Conservation (phyloP, 805 yeast species). For the Starmerella floricola region DNA sequence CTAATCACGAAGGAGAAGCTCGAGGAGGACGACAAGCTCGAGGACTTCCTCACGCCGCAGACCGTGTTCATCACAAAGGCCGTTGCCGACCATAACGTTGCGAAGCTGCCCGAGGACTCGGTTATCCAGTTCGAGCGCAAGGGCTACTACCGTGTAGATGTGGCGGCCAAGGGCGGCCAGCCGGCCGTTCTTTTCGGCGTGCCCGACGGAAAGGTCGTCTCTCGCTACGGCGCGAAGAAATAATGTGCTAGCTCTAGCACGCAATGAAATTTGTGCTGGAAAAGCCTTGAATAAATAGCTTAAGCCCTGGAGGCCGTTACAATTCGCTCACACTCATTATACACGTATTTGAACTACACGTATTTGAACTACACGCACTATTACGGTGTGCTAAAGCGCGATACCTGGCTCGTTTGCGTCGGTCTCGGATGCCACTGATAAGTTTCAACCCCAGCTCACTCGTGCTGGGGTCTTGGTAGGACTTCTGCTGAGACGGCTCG, state of each 20-base stretch:
- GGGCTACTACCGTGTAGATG: slow-evolving; percentile 83
- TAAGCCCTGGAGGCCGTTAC: too few species aligned
- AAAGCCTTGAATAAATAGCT: too few species aligned
- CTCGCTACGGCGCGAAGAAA: slow-evolving; percentile 62
- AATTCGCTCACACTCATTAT: too few species aligned
- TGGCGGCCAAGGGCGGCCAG: slow-evolving; percentile 40
- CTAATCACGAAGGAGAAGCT: slow-evolving; percentile 88
- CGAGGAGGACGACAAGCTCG: slow-evolving; percentile 88
- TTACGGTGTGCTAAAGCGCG: too few species aligned
- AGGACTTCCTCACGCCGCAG: slow-evolving; percentile 75
- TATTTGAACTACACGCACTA: too few species aligned
- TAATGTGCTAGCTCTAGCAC: neutral
- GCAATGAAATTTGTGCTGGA: neutral
- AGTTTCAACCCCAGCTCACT: too few species aligned
- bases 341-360: too few species aligned
- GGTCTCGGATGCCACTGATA: too few species aligned
- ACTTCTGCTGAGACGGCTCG: too few species aligned
- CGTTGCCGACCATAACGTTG: slow-evolving; percentile 67
- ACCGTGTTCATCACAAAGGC: slow-evolving; percentile 77
- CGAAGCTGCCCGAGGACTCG: slow-evolving; percentile 69
- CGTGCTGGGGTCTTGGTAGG: too few species aligned
- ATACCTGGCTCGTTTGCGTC: too few species aligned
- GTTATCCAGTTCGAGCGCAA: slow-evolving; percentile 92
- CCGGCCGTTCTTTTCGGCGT: slow-evolving; percentile 76
- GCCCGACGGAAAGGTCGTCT: slow-evolving; percentile 86